Evolutionary conservation across 2,329 filamentous ascomycete species (phyloP).

Genomic region (Pseudogymnoascus sp.): DNA sequence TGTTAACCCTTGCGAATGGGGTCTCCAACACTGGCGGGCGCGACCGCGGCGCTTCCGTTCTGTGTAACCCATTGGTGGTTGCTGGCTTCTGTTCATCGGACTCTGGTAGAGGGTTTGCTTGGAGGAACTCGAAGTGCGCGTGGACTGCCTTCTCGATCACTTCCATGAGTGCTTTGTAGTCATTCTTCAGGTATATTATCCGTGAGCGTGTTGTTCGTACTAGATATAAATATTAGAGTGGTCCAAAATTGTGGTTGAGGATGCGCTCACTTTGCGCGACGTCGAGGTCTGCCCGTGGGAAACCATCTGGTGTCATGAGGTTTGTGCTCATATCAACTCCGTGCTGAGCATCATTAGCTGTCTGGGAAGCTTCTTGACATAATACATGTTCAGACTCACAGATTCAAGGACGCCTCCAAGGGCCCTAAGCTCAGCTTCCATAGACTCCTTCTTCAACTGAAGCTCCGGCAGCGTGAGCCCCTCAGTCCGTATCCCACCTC

Average conservation of each 20-base stretch:
- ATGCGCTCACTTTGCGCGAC: constrained; percentile 72
- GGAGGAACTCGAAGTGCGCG: constrained; percentile 72
- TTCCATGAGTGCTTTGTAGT: constrained; percentile 84
- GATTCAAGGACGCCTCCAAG: constrained; percentile 82
- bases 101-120: constrained; percentile 36
- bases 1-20: constrained; percentile 86
- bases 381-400: constrained; percentile 41
- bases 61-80: constrained; percentile 18
- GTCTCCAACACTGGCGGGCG: constrained; percentile 37
- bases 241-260: neutral
- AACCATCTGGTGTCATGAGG: constrained; percentile 82
- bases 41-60: constrained; percentile 29
- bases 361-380: neutral
- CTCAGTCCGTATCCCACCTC: constrained; percentile 52
- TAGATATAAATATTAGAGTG: constrained; percentile 30
- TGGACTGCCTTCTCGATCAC: constrained; percentile 81
- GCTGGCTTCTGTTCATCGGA: constrained; percentile 19
- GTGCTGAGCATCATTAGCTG: constrained; percentile 50
- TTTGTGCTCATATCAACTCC: constrained; percentile 86
- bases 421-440: constrained; percentile 81
- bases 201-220: constrained; percentile 87
- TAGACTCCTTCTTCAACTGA: constrained; percentile 71
- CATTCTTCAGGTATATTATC: constrained; percentile 84
- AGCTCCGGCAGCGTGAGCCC: constrained; percentile 70
- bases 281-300: constrained; percentile 86